A percentile compares a stretch with the other conserved stretches of the same genome.
phyloP scores from a whole-genome alignment of 1,284 basidiomycete species.

The Sphaerobolus stellatus region DNA sequence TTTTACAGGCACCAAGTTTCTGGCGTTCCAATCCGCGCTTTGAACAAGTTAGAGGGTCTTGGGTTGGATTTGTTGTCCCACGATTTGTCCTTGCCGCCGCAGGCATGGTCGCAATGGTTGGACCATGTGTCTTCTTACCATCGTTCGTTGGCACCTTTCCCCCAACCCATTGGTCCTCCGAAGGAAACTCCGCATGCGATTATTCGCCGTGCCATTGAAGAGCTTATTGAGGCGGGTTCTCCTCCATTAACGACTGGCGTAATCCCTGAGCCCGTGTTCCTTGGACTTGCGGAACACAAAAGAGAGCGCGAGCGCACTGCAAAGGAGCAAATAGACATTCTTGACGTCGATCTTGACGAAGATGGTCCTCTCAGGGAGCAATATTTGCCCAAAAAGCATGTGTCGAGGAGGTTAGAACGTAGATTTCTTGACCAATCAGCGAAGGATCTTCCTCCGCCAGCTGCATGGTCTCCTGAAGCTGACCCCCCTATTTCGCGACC shows the following conservation, averaged over 20 bases:
- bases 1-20: slow-evolving; percentile 71
- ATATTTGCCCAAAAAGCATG: slow-evolving; percentile 56
- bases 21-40: slow-evolving; percentile 60
- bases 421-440: background rate
- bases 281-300: slow-evolving; percentile 63
- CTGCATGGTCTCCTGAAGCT: slow-evolving; percentile 74
- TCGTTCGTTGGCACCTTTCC: slow-evolving; percentile 52
- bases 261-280: slow-evolving; percentile 62
- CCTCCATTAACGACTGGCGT: slow-evolving; percentile 15
- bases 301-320: slow-evolving; percentile 33
- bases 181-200: slow-evolving; percentile 63
- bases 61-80: slow-evolving; percentile 67
- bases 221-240: slow-evolving; percentile 49
- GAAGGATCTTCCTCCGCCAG: slow-evolving; percentile 59
- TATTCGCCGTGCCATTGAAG: slow-evolving; percentile 66
- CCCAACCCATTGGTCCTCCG: slow-evolving; percentile 77
- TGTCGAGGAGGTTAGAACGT: background rate
- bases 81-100: slow-evolving; percentile 62
- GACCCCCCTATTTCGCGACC: slow-evolving; percentile 62
- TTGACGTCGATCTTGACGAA: slow-evolving; percentile 76
- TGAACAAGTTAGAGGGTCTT: slow-evolving; percentile 70
- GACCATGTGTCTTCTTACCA: slow-evolving; percentile 62
- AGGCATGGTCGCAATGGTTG: slow-evolving; percentile 71
- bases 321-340: slow-evolving; percentile 46
- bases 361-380: slow-evolving; percentile 78